Evolutionary conservation across 192 early-diverging fungal species (phyloP).

Genomic region (Rhizophagus sp.): DNA sequence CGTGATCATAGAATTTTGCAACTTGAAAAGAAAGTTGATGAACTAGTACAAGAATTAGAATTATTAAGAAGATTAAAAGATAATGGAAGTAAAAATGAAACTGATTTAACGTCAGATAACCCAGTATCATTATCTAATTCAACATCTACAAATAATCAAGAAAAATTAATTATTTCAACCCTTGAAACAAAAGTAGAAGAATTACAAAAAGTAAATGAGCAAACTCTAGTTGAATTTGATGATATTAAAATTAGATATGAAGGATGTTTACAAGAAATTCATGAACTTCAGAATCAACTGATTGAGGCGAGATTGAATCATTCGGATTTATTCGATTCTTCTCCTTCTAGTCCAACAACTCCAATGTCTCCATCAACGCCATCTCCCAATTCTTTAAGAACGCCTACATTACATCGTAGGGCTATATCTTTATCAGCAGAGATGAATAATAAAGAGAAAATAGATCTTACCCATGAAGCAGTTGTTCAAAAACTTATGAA

Average conservation of each 20-base stretch:
- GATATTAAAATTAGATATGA: slow-evolving; percentile 8
- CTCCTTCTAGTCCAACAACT: slow-evolving; percentile 4
- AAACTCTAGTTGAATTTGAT: background rate
- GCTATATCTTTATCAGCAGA: slow-evolving; percentile 14
- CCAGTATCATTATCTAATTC: background rate
- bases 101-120: background rate
- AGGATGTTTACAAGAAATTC: slow-evolving; percentile 5
- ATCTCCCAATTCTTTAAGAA: background rate
- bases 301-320: background rate
- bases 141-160: background rate
- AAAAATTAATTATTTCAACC: background rate
- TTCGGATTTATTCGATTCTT: background rate
- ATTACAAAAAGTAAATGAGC: background rate
- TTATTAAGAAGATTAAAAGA: background rate
- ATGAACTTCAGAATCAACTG: background rate
- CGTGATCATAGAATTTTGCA: slow-evolving; percentile 21
- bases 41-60: background rate
- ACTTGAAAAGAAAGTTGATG: slow-evolving; percentile 21
- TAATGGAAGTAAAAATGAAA: background rate
- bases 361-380: background rate
- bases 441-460: background rate
- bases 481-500: slow-evolving; percentile 16
- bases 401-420: background rate
- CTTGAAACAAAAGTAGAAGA: slow-evolving; percentile 8
- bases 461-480: background rate